phyloP scores from a whole-genome alignment of 208 protist species.

The Trypanosoma platydactyli region DNA sequence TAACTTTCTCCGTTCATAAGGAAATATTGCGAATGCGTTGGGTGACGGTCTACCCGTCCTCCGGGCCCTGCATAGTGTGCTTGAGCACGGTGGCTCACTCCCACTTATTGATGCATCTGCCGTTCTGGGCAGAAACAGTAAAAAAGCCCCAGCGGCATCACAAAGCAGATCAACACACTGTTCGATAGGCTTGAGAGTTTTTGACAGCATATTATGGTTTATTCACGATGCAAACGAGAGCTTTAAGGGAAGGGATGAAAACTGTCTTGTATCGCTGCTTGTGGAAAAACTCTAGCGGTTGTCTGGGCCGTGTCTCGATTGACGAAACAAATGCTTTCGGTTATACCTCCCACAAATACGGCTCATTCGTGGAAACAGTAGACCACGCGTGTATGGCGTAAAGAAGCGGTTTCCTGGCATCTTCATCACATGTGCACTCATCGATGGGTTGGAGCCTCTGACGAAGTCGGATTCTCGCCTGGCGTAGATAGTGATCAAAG shows the following conservation, averaged over 20 bases:
- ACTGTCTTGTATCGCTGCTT: constrained; percentile 39
- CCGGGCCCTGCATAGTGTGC: constrained; percentile 44
- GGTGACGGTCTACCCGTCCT: constrained; percentile 70
- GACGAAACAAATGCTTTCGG: constrained; percentile 69
- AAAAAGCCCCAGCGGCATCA: constrained; percentile 94
- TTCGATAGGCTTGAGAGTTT: constrained; percentile 53
- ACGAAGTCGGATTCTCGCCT: constrained; percentile 27
- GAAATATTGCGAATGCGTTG: constrained; percentile 54
- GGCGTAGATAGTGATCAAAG: constrained; percentile 57
- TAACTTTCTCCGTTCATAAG: too few relatives aligned
- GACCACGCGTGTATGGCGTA: constrained; percentile 80
- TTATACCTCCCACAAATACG: constrained; percentile 71
- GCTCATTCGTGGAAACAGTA: constrained; percentile 84
- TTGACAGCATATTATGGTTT: constrained; percentile 69
- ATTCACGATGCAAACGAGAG: constrained; percentile 52
- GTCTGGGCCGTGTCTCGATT: constrained; percentile 59
- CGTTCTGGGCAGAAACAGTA: constrained; percentile 75
- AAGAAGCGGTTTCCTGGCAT: constrained; percentile 62
- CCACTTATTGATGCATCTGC: constrained; percentile 90
- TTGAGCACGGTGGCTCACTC: constrained; percentile 65
- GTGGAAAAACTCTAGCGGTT: constrained; percentile 65
- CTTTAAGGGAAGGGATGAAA: constrained; percentile 46
- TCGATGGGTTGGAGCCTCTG: constrained; percentile 57
- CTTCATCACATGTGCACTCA: constrained; percentile 86
- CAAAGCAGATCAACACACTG: constrained; percentile 74